Conservation (phyloP, 169 alveolate genomes). For the Sarcocystis neurona region DNA sequence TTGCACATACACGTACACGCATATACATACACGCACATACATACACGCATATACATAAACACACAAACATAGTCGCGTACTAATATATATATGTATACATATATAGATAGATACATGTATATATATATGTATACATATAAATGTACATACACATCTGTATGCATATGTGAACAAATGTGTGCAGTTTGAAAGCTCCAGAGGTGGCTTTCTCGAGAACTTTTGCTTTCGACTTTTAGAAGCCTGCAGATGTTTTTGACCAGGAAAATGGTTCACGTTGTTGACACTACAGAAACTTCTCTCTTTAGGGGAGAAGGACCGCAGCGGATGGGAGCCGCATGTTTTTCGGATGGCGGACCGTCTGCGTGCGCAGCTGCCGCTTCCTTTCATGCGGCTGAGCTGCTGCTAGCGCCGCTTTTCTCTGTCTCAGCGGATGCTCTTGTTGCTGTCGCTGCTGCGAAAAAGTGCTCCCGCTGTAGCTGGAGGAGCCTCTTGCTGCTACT, state of each 20-base stretch:
- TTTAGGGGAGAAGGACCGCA: conserved; percentile 15
- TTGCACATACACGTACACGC: neutral
- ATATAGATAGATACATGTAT: neutral
- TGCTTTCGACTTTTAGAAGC: no score
- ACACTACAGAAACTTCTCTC: neutral
- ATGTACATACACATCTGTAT: neutral
- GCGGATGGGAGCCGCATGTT: neutral
- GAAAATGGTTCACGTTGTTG: neutral
- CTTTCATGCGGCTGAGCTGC: neutral
- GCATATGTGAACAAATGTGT: no score
- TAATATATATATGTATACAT: no score
- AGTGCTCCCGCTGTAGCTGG: no score
- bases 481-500: neutral
- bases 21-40: neutral
- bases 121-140: neutral
- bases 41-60: neutral
- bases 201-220: conserved; percentile 15
- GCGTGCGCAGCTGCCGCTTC: conserved; percentile 15
- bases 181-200: conserved; percentile 32
- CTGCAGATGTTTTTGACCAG: no score
- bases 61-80: neutral
- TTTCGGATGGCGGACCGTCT: neutral
- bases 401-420: no score
- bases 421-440: neutral
- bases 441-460: no score